These are phyloP conservation scores for Leccinum solheimii DNA, from an alignment of 1,284 basidiomycete genomes.

Conservation along the genomic window DNA sequence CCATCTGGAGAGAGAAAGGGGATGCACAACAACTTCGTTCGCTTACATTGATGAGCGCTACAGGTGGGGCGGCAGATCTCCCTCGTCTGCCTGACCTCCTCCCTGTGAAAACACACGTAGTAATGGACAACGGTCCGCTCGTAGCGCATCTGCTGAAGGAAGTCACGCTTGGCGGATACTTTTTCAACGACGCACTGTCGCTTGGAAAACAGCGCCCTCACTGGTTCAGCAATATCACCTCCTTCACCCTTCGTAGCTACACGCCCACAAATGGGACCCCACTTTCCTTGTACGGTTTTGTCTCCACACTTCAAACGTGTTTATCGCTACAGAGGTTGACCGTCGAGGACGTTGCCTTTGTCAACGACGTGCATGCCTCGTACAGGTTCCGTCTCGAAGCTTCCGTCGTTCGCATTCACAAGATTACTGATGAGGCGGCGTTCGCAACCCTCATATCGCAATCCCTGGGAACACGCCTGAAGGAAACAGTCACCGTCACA, in stretches of 20 bases:
- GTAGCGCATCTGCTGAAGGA: background rate
- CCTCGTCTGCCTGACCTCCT: background rate
- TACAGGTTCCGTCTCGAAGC: constrained; percentile 13
- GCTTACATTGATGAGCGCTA: constrained; percentile 4
- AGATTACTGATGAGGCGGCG: constrained; percentile 1
- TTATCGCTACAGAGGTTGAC: background rate
- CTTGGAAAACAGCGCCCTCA: constrained; percentile 1
- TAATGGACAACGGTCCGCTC: background rate
- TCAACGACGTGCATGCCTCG: constrained; percentile 15
- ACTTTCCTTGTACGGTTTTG: constrained; percentile 9
- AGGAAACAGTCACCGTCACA: constrained; percentile 5
- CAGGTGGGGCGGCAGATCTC: background rate
- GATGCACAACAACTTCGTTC: background rate
- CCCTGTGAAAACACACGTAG: background rate
- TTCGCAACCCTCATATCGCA: constrained; percentile 9
- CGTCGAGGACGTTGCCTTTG: constrained; percentile 7
- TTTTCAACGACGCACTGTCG: background rate
- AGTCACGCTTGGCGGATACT: background rate
- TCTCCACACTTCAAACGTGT: constrained; percentile 5
- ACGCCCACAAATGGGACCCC: background rate
- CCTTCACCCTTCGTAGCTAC: background rate
- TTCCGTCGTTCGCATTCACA: constrained; percentile 5
- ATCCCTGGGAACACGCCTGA: constrained; percentile 5
- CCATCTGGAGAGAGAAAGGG: constrained; percentile 8
- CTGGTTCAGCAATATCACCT: constrained; percentile 10